A percentile compares a stretch with the other conserved stretches of the same genome.
Conservation (phyloP, 345 rosid genomes). For the Nephelium lappaceum region DNA sequence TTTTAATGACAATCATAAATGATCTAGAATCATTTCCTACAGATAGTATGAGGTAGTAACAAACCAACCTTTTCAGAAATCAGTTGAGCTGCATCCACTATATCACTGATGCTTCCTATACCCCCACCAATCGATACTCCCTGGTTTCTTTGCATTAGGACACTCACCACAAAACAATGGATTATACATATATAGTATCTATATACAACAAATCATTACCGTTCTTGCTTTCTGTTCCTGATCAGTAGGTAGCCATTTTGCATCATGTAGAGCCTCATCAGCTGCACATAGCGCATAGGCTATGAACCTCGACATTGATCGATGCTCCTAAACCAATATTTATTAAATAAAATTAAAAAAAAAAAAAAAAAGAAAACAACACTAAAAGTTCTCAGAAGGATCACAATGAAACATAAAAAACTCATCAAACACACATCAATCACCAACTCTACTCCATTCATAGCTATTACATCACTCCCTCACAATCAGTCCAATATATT, state of each 20-base stretch:
- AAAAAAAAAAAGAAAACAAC: neutral
- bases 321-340: slow-evolving; percentile 58
- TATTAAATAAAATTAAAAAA: slow-evolving; percentile 5
- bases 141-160: slow-evolving; percentile 36
- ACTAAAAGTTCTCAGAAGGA: neutral
- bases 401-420: neutral
- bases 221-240: slow-evolving; percentile 82
- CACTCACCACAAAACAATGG: neutral
- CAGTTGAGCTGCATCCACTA: slow-evolving; percentile 83
- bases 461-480: neutral
- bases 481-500: neutral
- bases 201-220: slow-evolving; percentile 38
- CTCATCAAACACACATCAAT: neutral
- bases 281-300: slow-evolving; percentile 93
- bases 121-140: slow-evolving; percentile 98
- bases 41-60: slow-evolving; percentile 16
- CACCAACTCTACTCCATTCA: neutral
- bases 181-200: neutral
- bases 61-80: slow-evolving; percentile 77
- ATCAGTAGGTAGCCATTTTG: slow-evolving; percentile 69
- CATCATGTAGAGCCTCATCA: slow-evolving; percentile 90
- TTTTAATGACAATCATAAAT: neutral
- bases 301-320: slow-evolving; percentile 78
- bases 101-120: slow-evolving; percentile 87
- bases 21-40: neutral